Base-by-base conservation (phyloP, 306 rosid genomes). In the Gastrolobium bilobum region DNA sequence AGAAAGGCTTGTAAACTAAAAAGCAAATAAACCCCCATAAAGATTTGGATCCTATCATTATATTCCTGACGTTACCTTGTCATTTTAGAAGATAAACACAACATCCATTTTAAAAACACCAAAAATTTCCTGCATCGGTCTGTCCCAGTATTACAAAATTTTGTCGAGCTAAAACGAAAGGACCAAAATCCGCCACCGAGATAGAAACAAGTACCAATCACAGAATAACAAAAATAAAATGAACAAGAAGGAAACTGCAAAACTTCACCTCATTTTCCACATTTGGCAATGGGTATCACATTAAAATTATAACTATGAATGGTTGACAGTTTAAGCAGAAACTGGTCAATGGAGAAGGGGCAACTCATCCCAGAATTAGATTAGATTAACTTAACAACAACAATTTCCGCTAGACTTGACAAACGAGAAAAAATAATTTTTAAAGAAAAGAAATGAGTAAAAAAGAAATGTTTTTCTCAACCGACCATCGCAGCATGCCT, bases 381-480 rank as follows among this genome's bases (percentile, higher is more conserved):
- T 92, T 94, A 90, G 92, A 86, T 85, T 76, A 76, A 85, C 88
- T 87, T 88, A 84, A 84, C 91, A 81, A 75, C 87, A 89, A 68
- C 75, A 82, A 77, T 86, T 86, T 87, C 92, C 82, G 85, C 85
- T 68, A 68, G 81, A 68, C 67, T 53, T 61, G 39, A 75, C 14
- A 39, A 57, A 71, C 42, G 10, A 58, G 6, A 11, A 58, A 61
- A 85, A 86, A 59, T 52, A 78, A 81, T 35, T 75, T 79, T 68
- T 71, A 87, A 77, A 73, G 80, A 79, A 83, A 51, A 86, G 61
- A 77, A 84, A 74, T 71, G 80, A 74, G 80, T 67, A 40, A 78
- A 52, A 76, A 34, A 66, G 71, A 50, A 58, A 62, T 30, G 67
- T 64, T 81, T 76, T 43, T 33, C 57, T 68, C 81, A 68, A 60